Conservation (phyloP, 1,139 yeast species). For the Eremothecium gossypii region DNA sequence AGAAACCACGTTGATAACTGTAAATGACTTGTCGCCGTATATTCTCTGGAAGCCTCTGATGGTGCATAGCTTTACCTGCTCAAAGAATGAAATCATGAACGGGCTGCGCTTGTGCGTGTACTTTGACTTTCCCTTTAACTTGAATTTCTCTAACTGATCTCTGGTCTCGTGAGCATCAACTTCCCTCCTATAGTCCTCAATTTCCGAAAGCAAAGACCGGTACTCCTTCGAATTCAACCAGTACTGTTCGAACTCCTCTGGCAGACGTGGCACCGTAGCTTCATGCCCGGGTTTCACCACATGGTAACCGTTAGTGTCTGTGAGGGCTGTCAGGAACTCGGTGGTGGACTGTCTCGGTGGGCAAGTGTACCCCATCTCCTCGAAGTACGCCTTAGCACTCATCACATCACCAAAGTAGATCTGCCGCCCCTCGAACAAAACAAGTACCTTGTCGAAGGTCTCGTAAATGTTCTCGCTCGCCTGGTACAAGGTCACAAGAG, state of each 20-base stretch:
- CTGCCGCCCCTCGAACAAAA: slow-evolving; percentile 38
- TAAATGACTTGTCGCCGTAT: slow-evolving; percentile 42
- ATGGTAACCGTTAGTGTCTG: slow-evolving; percentile 43
- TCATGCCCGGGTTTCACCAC: slow-evolving; percentile 39
- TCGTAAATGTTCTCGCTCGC: slow-evolving; percentile 42
- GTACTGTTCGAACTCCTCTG: slow-evolving; percentile 55
- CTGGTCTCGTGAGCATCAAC: slow-evolving; percentile 37
- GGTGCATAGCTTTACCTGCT: slow-evolving; percentile 41
- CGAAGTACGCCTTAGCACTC: slow-evolving; percentile 38
- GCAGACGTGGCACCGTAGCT: slow-evolving; percentile 53
- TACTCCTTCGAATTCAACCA: slow-evolving; percentile 58
- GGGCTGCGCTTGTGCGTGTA: slow-evolving; percentile 34
- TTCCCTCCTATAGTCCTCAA: slow-evolving; percentile 34
- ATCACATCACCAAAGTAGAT: slow-evolving; percentile 36
- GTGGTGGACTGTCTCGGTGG: slow-evolving; percentile 52
- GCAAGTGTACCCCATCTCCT: slow-evolving; percentile 43
- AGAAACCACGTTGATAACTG: slow-evolving; percentile 39
- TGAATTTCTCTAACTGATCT: slow-evolving; percentile 29
- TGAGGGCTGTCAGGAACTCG: slow-evolving; percentile 49
- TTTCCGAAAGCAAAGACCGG: slow-evolving; percentile 35
- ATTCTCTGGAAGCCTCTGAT: slow-evolving; percentile 44
- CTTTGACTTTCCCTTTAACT: slow-evolving; percentile 38
- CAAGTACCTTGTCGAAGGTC: slow-evolving; percentile 37
- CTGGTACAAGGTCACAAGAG: slow-evolving; percentile 39
- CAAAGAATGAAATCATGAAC: slow-evolving; percentile 38